These are phyloP conservation scores for Lecanicillium sp. DNA, from an alignment of 2,329 filamentous ascomycete genomes.

Conservation along the genomic window DNA sequence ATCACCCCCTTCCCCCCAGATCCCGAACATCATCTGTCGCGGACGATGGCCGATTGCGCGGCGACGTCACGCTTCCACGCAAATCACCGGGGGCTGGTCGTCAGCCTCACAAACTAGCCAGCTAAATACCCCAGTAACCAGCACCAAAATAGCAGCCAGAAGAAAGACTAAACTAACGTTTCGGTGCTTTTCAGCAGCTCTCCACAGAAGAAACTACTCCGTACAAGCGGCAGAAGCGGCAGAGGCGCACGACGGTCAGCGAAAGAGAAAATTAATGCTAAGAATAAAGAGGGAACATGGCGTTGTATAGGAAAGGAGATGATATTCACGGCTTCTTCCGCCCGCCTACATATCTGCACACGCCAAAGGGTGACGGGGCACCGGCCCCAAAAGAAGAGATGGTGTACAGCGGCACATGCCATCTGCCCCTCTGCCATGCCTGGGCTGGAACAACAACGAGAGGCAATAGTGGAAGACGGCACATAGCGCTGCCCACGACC, in stretches of 20 bases:
- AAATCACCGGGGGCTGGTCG: background rate
- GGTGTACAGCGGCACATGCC: too few species aligned
- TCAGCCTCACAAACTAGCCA: slow-evolving; percentile 11
- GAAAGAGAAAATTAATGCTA: background rate
- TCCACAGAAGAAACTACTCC: slow-evolving; percentile 7
- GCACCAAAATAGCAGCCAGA: too few species aligned
- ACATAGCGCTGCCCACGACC: slow-evolving; percentile 6
- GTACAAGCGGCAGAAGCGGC: slow-evolving; percentile 10
- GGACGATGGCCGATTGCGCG: slow-evolving; percentile 11
- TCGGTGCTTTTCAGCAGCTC: background rate
- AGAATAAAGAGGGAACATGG: background rate
- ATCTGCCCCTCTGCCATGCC: too few species aligned
- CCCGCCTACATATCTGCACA: too few species aligned
- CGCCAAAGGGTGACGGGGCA: too few species aligned
- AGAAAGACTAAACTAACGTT: too few species aligned
- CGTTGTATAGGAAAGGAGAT: too few species aligned
- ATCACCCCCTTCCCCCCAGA: background rate
- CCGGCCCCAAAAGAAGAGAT: too few species aligned
- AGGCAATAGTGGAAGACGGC: background rate
- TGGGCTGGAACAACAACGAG: too few species aligned
- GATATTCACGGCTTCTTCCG: too few species aligned
- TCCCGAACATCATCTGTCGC: background rate
- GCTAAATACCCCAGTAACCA: too few species aligned
- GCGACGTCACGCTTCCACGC: background rate
- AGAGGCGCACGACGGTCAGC: slow-evolving; percentile 3